Percentiles rank a stretch among this genome's conserved stretches.
phyloP scores from a whole-genome alignment of 208 protist species.

The Crithidia acanthocephali region DNA sequence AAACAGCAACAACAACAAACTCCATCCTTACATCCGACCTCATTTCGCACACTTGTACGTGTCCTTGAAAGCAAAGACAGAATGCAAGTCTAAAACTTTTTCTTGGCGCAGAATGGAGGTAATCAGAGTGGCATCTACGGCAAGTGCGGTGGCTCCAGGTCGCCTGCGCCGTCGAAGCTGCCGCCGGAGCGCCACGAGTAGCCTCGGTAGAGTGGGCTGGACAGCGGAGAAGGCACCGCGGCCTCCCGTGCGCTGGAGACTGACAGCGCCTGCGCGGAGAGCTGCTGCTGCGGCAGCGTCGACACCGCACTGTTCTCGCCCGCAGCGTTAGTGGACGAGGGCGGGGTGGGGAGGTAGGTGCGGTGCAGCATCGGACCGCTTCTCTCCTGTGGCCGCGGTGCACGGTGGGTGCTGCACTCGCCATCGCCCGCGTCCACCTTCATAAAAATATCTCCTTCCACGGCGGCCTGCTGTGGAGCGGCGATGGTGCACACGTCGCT shows the following conservation, averaged over 20 bases:
- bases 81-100: neutral
- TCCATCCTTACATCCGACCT: too few relatives aligned
- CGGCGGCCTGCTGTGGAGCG: neutral
- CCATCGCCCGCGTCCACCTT: neutral
- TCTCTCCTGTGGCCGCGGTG: conserved; percentile 10
- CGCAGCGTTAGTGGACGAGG: neutral
- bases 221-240: neutral
- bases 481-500: conserved; percentile 6
- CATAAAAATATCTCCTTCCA: neutral
- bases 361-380: conserved; percentile 6
- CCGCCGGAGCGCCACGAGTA: neutral
- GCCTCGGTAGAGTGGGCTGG: neutral
- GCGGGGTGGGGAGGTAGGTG: neutral
- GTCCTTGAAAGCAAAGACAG: too few relatives aligned
- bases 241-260: neutral
- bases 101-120: too few relatives aligned
- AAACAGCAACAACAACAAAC: too few relatives aligned
- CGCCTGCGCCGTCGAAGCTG: neutral
- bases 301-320: too few relatives aligned
- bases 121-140: neutral
- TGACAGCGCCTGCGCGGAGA: neutral
- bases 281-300: neutral
- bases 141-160: neutral
- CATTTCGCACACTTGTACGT: too few relatives aligned
- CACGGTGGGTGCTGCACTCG: neutral